Conservation (phyloP, 31 red algal genomes). For the Bonnemaisonia californica region DNA sequence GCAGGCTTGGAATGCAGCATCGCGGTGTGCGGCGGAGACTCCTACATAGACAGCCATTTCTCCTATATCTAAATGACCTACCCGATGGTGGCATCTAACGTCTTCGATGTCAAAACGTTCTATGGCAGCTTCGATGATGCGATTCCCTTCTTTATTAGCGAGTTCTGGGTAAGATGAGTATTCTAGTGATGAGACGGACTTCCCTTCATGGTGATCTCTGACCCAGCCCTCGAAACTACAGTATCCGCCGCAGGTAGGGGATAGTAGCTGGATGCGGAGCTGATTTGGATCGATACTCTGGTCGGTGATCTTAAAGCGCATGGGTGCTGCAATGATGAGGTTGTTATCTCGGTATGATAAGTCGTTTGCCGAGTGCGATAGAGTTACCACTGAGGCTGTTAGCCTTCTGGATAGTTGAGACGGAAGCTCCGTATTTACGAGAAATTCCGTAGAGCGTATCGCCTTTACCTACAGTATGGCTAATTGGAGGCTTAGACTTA, state of each 20-base stretch:
- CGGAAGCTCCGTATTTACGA: too few species aligned
- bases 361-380: too few species aligned
- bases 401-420: too few species aligned
- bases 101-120: constrained; percentile 13
- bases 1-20: background rate
- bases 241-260: background rate
- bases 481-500: too few species aligned
- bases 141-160: background rate
- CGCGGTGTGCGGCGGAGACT: background rate
- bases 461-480: too few species aligned
- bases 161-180: background rate
- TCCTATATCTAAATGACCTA: constrained; percentile 2
- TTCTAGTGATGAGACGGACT: background rate
- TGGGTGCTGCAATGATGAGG: too few species aligned
- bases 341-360: too few species aligned
- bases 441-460: too few species aligned
- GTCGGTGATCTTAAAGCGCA: too few species aligned
- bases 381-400: too few species aligned
- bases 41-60: background rate
- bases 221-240: constrained; percentile 13
- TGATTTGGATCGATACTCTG: background rate
- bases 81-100: background rate
- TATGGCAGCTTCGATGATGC: constrained; percentile 1
- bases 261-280: background rate
- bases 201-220: background rate